Evolutionary conservation across 31 red algal species (phyloP).

Genomic region (Porphyra umbilicalis): DNA sequence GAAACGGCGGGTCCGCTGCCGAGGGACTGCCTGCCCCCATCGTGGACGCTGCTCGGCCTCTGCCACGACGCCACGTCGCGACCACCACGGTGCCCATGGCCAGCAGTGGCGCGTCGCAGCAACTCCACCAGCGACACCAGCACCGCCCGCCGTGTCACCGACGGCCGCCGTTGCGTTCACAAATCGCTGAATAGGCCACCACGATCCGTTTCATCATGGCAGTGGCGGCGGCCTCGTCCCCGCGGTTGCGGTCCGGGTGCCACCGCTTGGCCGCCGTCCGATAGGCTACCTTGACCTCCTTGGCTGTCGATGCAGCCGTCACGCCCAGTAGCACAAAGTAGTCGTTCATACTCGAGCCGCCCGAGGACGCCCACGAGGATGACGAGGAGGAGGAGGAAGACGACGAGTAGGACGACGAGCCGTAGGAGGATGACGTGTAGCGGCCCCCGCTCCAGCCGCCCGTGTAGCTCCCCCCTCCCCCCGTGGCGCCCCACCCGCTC

Average conservation of each 20-base stretch:
- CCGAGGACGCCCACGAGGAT: background rate
- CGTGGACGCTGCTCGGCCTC: too few relatives aligned
- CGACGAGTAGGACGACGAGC: background rate
- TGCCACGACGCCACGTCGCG: too few relatives aligned
- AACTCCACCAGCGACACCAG: too few relatives aligned
- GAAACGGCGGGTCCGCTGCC: background rate
- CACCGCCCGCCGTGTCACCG: background rate
- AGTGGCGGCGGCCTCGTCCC: background rate
- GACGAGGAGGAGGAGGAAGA: background rate
- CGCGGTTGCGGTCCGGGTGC: conserved; percentile 4
- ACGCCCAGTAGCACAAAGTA: conserved; percentile 1
- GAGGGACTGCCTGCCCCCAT: too few relatives aligned
- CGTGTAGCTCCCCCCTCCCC: background rate
- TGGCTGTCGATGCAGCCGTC: background rate
- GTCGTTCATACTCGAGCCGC: background rate
- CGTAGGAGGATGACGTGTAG: background rate
- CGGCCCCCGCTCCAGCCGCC: background rate
- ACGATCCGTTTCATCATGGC: background rate
- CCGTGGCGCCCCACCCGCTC: background rate
- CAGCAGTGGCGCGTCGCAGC: too few relatives aligned
- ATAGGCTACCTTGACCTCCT: conserved; percentile 9
- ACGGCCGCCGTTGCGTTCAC: background rate
- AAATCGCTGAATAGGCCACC: background rate
- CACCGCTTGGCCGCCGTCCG: background rate
- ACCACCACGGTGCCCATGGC: too few relatives aligned